phyloP scores from a whole-genome alignment of 768 basidiomycete genomes.

The Pulveroboletus frians region DNA sequence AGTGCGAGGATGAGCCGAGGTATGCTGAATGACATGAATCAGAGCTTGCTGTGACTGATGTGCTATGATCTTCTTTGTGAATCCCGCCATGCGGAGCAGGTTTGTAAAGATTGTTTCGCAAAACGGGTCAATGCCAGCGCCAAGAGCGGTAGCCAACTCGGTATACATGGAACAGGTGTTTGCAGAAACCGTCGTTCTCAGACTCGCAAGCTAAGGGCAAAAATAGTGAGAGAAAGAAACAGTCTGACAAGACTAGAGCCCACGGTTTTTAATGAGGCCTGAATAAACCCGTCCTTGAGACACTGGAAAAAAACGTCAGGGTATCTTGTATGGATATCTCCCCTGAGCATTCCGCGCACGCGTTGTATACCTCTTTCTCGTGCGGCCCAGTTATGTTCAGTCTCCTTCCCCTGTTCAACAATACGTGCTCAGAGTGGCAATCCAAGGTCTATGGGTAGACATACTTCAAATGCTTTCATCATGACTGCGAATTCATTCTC shows the following conservation, averaged over 20 bases:
- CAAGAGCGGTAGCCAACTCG: slow-evolving; percentile 68
- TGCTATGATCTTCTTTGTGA: slow-evolving; percentile 90
- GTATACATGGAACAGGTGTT: slow-evolving; percentile 73
- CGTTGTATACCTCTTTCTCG: slow-evolving; percentile 73
- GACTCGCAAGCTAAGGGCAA: slow-evolving; percentile 62
- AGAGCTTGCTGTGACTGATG: slow-evolving; percentile 78
- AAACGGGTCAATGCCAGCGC: slow-evolving; percentile 67
- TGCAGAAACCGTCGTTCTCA: slow-evolving; percentile 85
- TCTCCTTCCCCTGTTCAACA: slow-evolving; percentile 79
- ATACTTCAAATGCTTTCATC: slow-evolving; percentile 75
- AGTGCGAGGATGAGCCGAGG: slow-evolving; percentile 65
- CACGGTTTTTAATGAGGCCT: slow-evolving; percentile 82
- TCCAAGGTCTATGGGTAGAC: slow-evolving; percentile 9
- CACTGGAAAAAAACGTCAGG: slow-evolving; percentile 67
- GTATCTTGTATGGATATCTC: slow-evolving; percentile 73
- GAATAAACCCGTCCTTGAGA: slow-evolving; percentile 74
- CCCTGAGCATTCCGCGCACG: slow-evolving; percentile 87
- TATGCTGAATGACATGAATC: slow-evolving; percentile 59
- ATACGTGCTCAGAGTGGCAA: background rate
- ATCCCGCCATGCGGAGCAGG: slow-evolving; percentile 78
- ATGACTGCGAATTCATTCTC: slow-evolving; percentile 81
- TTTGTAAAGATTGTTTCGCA: slow-evolving; percentile 73
- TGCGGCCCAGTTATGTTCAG: slow-evolving; percentile 90
- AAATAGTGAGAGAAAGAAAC: background rate
- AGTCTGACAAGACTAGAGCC: slow-evolving; percentile 25